Base-by-base conservation (phyloP, 2,329 filamentous ascomycete species). In the Fusarium nisikadoi region DNA sequence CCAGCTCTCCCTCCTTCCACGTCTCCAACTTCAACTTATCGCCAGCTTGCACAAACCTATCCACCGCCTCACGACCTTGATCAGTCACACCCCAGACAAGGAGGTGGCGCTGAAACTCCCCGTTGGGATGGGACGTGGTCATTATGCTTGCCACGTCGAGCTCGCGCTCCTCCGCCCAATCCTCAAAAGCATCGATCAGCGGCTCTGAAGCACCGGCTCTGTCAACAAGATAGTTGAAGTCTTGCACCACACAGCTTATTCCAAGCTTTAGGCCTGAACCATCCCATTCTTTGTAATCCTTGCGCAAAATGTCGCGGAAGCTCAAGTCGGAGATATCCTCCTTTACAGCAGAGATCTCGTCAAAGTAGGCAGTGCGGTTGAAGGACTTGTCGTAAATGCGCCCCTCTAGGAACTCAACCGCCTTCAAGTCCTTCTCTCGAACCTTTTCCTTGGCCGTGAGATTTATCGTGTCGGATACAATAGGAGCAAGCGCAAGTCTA, bases 261-360 rank as follows among this genome's bases (percentile, higher is more conserved):
- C 93, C 93, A 8, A 95, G 84, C 23, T 82, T 84, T 41, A 89
- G 78, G 1, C 80, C 82, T 16, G 83, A 83, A 61, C 90, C 88
- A 16, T 82, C 83, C 93, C 93, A 96, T 77, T 93, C 87, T 83
- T 97, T 97, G 82, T 95, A 97, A 81, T 97, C 93, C 80, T 95
- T 95, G 71, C 92, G 86, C 57, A 95, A 81, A 42, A 95, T 87
- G 74, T 95, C 93, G 27, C 86, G 83, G 72, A 94, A 80, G 41
- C 82, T 83, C 49, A 96, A 81, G 0, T 78, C 74, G 6, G 86
- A 88, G 56, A 96, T 86, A 72, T 94, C 88, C 70, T 89, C 87
- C 80, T 95, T 95, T 9, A 93, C 90, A 9, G 80, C 80, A 2
- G 85, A 84, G 31, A 95, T 86, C 61, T 88, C 83, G 8, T 86